phyloP scores from a whole-genome alignment of 345 rosid genomes.

The Arabidopsis arenosa region DNA sequence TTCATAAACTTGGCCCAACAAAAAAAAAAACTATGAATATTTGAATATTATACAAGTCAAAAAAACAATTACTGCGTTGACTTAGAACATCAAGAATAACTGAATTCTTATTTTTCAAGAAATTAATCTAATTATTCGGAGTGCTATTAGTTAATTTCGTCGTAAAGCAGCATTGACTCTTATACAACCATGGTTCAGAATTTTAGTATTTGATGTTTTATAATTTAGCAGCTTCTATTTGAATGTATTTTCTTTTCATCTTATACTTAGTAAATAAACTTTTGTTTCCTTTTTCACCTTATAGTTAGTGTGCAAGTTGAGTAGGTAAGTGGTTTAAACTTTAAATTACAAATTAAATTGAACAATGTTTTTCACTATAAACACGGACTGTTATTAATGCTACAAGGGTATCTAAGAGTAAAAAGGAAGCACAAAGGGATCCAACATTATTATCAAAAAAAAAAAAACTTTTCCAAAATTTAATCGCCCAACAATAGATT shows the following conservation, averaged over 20 bases:
- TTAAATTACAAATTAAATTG: neutral
- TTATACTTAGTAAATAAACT: too few species aligned
- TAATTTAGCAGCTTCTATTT: neutral
- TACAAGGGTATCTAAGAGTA: neutral
- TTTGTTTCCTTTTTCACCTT: neutral
- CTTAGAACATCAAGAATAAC: neutral
- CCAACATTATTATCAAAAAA: neutral
- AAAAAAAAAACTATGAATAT: neutral
- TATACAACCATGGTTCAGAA: neutral
- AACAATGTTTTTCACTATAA: neutral
- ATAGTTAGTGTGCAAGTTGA: neutral
- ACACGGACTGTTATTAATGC: neutral
- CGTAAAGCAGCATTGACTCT: neutral
- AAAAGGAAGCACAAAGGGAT: neutral
- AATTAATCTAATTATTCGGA: neutral
- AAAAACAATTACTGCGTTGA: conserved; percentile 31
- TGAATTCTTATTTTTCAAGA: neutral
- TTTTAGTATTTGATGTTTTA: neutral
- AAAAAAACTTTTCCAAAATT: neutral
- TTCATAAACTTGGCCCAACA: conserved; percentile 16
- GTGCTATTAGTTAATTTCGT: neutral
- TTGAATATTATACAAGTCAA: conserved; percentile 11
- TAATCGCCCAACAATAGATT: neutral
- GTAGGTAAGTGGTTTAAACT: neutral
- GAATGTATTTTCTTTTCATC: too few species aligned